Conservation (phyloP, 805 yeast genomes). For the Starmerella stigmatis region DNA sequence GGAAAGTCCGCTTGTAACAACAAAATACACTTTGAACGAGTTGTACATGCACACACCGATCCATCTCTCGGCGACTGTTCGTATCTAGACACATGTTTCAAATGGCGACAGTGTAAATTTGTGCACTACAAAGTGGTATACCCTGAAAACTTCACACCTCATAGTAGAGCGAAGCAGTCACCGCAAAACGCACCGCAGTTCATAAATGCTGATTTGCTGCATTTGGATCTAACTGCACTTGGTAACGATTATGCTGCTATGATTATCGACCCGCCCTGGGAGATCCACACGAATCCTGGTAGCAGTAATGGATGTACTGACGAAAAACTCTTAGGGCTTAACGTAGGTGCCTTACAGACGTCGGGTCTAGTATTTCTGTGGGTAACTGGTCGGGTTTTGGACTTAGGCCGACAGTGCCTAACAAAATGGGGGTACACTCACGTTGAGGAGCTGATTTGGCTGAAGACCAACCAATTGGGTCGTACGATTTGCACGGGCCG, state of each 20-base stretch:
- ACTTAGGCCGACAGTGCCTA: conserved; percentile 70
- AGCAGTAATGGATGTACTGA: conserved; percentile 38
- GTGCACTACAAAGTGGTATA: conserved; percentile 49
- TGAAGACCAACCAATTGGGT: conserved; percentile 76
- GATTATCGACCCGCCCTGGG: conserved; percentile 95
- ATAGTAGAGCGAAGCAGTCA: neutral
- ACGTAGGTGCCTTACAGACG: conserved; percentile 59
- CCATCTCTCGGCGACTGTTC: conserved; percentile 75
- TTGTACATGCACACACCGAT: conserved; percentile 48
- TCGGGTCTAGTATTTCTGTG: conserved; percentile 78
- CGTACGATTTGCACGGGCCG: conserved; percentile 90
- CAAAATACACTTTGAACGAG: conserved; percentile 32
- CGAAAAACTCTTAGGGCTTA: conserved; percentile 55
- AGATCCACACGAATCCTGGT: conserved; percentile 66
- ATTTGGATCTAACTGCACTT: conserved; percentile 54
- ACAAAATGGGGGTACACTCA: conserved; percentile 72
- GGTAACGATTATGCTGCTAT: conserved; percentile 72
- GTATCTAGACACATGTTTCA: conserved; percentile 87
- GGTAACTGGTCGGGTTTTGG: conserved; percentile 94
- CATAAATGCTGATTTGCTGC: conserved; percentile 75
- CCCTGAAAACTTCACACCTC: conserved; percentile 2
- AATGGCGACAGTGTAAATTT: conserved; percentile 66
- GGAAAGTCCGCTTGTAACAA: conserved; percentile 1
- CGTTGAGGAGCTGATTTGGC: conserved; percentile 78
- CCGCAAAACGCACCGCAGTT: conserved; percentile 44